Conservation (phyloP, 108 stramenopile species). For the Pseudonitzschia multiseries region DNA sequence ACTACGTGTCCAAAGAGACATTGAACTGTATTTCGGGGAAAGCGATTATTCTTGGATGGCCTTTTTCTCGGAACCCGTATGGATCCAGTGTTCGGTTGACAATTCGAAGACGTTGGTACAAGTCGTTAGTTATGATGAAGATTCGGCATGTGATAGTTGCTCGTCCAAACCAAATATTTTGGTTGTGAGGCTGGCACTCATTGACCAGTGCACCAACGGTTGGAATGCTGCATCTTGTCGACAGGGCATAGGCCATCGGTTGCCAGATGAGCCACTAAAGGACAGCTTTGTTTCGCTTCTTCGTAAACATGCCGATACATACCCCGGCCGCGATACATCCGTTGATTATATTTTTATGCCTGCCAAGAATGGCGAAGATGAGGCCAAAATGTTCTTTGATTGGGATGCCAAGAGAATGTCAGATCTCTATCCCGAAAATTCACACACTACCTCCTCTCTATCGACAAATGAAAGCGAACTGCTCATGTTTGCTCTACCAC, state of each 20-base stretch:
- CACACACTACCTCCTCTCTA: not conserved
- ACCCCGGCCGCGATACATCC: conserved; percentile 69
- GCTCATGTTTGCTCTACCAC: conserved; percentile 72
- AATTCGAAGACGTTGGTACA: conserved; percentile 35
- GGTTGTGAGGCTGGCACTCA: conserved; percentile 76
- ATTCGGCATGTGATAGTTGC: not conserved
- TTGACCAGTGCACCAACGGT: conserved; percentile 81
- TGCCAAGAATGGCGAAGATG: conserved; percentile 18
- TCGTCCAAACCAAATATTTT: conserved; percentile 30
- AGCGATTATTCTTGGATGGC: conserved; percentile 91
- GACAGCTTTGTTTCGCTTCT: conserved; percentile 48
- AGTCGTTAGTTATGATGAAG: conserved; percentile 24
- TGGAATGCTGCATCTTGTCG: conserved; percentile 56
- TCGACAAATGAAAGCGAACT: conserved; percentile 33
- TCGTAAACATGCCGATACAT: conserved; percentile 59
- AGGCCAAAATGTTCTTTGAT: conserved; percentile 45
- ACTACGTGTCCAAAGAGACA: conserved; percentile 50
- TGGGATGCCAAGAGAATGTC: conserved; percentile 57
- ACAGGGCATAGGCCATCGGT: conserved; percentile 44
- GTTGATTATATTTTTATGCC: conserved; percentile 26
- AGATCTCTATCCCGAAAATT: conserved; percentile 31
- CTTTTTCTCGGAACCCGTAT: conserved; percentile 84
- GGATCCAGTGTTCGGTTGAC: conserved; percentile 50
- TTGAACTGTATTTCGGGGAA: conserved; percentile 63
- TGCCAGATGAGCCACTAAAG: conserved; percentile 18